phyloP scores from a whole-genome alignment of 257 asterid genomes.

The Solanum pinnatisectum region DNA sequence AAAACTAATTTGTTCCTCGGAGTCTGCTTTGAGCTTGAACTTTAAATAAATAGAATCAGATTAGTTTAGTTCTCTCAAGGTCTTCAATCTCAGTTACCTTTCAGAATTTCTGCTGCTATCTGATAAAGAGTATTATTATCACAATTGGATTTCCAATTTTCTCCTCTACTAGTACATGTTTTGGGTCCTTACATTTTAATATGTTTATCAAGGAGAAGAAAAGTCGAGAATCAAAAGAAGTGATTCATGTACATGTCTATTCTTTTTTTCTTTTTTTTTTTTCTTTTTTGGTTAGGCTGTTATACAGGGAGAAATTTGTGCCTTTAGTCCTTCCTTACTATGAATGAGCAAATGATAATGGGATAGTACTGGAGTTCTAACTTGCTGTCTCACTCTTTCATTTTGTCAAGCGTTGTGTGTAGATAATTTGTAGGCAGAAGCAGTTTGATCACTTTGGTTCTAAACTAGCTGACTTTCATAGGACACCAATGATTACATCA shows the following conservation, averaged over 20 bases:
- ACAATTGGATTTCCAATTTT: background rate
- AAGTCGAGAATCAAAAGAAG: background rate
- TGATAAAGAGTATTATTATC: background rate
- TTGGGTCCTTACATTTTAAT: background rate
- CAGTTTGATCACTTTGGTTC: background rate
- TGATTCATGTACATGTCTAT: background rate
- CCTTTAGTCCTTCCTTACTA: background rate
- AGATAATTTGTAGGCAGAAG: background rate
- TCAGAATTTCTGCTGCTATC: background rate
- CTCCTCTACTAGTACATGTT: background rate
- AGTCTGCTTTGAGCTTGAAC: background rate
- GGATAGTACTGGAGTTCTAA: background rate
- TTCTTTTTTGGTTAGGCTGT: background rate
- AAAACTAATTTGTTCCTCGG: background rate
- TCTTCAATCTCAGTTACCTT: background rate
- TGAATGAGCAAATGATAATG: background rate
- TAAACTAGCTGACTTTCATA: background rate
- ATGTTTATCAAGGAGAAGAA: background rate
- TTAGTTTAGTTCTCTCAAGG: background rate
- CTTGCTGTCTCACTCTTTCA: background rate
- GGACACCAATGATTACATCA: background rate
- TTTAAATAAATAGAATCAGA: background rate
- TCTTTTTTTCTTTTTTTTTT: background rate
- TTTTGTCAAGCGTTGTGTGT: background rate
- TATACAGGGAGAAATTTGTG: background rate